Percentiles rank a stretch among this genome's conserved stretches.
phyloP scores from a whole-genome alignment of 2,329 filamentous ascomycete genomes.

The Elsinoe australis region DNA sequence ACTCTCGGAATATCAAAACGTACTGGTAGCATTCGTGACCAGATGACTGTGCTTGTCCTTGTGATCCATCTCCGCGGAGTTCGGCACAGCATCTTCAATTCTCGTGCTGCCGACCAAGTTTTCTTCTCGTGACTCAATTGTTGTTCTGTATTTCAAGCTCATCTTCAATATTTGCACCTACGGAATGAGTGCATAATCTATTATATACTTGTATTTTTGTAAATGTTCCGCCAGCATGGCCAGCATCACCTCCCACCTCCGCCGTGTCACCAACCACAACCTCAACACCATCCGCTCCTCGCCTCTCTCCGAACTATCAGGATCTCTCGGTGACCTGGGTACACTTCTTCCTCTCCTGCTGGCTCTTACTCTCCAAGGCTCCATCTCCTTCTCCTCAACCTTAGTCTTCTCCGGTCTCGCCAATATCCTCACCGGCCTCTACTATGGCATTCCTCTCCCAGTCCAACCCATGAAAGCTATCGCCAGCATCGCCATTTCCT shows the following conservation, averaged over 20 bases:
- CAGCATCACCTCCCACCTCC: conserved; percentile 22
- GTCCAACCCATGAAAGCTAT: conserved; percentile 91
- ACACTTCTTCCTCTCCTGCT: conserved; percentile 86
- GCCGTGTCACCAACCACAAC: conserved; percentile 40
- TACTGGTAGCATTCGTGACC: too few relatives aligned
- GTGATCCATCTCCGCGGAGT: conserved; percentile 2
- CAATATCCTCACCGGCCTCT: conserved; percentile 72
- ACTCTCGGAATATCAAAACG: too few relatives aligned
- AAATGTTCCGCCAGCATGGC: too few relatives aligned
- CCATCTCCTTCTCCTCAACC: conserved; percentile 74
- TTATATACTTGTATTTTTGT: too few relatives aligned
- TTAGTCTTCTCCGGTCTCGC: conserved; percentile 81
- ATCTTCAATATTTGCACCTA: background rate
- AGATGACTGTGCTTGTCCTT: too few relatives aligned
- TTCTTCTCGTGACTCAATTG: background rate
- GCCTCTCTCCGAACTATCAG: conserved; percentile 71
- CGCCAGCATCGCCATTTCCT: conserved; percentile 76
- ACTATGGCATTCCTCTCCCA: conserved; percentile 82
- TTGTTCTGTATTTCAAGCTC: background rate
- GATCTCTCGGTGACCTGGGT: conserved; percentile 79
- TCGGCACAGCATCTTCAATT: conserved; percentile 3
- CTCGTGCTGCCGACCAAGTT: background rate
- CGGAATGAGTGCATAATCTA: background rate
- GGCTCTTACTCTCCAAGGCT: conserved; percentile 67
- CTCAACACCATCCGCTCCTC: conserved; percentile 47